phyloP scores from a whole-genome alignment of 2,329 filamentous ascomycete species.

The Talaromyces sp. region DNA sequence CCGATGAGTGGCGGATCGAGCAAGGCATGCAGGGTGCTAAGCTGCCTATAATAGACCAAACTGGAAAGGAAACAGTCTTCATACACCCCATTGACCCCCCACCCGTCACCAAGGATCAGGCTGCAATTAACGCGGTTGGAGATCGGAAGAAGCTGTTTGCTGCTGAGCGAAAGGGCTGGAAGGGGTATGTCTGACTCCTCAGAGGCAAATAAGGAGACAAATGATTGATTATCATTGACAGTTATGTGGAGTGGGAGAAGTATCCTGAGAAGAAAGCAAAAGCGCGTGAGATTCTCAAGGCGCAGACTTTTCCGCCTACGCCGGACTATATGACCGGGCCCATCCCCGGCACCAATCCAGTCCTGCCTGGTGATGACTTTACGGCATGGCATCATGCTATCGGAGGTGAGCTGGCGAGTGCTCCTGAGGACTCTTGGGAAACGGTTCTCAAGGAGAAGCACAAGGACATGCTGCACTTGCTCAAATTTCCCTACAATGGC shows the following conservation, averaged over 20 bases:
- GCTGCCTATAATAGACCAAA: conserved; percentile 49
- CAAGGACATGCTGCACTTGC: conserved; percentile 58
- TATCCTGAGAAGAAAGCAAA: conserved; percentile 64
- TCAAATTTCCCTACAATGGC: conserved; percentile 63
- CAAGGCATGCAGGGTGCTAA: conserved; percentile 49
- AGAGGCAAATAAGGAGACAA: background rate
- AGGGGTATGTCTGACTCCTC: conserved; percentile 33
- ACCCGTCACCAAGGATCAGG: conserved; percentile 39
- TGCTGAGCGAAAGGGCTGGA: conserved; percentile 47
- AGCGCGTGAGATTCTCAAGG: conserved; percentile 54
- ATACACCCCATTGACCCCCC: conserved; percentile 27
- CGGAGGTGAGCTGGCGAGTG: conserved; percentile 42
- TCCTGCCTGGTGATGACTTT: conserved; percentile 55
- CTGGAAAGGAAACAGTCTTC: conserved; percentile 33
- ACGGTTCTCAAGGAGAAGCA: conserved; percentile 57
- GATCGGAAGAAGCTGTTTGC: conserved; percentile 40
- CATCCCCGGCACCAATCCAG: conserved; percentile 56
- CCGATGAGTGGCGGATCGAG: conserved; percentile 55
- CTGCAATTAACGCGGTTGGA: conserved; percentile 41
- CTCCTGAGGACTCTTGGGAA: conserved; percentile 59
- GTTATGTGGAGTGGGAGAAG: conserved; percentile 67
- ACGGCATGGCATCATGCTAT: conserved; percentile 58
- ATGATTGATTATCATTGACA: conserved; percentile 13
- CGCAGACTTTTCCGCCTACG: conserved; percentile 48
- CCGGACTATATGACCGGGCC: conserved; percentile 57